Percentiles rank a stretch among this genome's conserved stretches.
These are phyloP conservation scores for Suillus weaverae DNA, from an alignment of 768 basidiomycete species.

Conservation along the genomic window DNA sequence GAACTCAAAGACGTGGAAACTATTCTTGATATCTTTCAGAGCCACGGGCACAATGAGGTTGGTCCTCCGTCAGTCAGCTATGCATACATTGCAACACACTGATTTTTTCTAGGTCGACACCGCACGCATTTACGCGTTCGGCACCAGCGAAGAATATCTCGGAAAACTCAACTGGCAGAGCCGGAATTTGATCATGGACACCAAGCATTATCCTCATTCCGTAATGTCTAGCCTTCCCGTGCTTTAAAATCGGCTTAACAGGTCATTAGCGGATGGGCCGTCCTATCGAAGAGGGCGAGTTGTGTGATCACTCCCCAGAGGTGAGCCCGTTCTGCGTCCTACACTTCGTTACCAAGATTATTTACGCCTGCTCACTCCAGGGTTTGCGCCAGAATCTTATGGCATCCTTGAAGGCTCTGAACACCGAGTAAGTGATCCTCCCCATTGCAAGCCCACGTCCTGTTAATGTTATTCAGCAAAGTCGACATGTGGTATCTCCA, in stretches of 20 bases:
- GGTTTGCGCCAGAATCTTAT: conserved; percentile 37
- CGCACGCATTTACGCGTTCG: conserved; percentile 25
- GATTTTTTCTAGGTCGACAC: conserved; percentile 27
- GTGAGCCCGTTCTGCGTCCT: conserved; percentile 7
- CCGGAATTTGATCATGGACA: conserved; percentile 56
- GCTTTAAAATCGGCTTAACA: neutral
- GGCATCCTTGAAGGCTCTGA: conserved; percentile 43
- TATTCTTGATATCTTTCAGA: conserved; percentile 53
- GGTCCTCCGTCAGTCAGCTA: conserved; percentile 8
- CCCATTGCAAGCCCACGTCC: conserved; percentile 2
- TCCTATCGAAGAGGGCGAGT: neutral
- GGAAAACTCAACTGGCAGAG: conserved; percentile 50
- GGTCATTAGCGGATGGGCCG: neutral
- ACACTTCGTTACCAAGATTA: too few species aligned
- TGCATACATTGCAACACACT: neutral
- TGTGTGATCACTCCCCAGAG: conserved; percentile 25
- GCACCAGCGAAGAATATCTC: conserved; percentile 41
- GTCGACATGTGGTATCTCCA: conserved; percentile 18
- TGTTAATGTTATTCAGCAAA: conserved; percentile 9
- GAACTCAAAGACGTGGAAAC: conserved; percentile 48
- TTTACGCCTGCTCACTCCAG: conserved; percentile 7
- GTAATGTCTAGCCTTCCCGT: conserved; percentile 16
- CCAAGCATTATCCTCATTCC: conserved; percentile 52
- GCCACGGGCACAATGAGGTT: conserved; percentile 58
- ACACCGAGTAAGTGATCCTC: conserved; percentile 41